Conservation (phyloP, 441 rosid species). For the Eutrema salsugineum region DNA sequence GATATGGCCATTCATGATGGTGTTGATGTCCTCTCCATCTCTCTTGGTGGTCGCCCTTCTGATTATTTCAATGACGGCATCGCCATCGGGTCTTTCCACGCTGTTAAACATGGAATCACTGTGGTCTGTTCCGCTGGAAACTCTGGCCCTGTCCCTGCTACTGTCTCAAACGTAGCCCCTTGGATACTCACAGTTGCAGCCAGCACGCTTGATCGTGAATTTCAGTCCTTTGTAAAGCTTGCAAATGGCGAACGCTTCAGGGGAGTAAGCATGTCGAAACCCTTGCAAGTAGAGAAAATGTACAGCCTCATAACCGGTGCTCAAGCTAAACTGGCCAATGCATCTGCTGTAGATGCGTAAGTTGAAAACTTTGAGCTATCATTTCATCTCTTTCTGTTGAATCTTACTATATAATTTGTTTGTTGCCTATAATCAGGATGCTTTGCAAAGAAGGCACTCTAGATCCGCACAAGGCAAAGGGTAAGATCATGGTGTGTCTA, state of each 20-base stretch:
- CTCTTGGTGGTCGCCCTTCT: conserved; percentile 42
- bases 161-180: conserved; percentile 7
- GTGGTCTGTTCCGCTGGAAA: conserved; percentile 15
- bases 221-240: conserved; percentile 37
- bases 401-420: neutral
- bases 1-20: conserved; percentile 68
- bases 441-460: neutral
- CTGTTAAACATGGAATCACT: conserved; percentile 8
- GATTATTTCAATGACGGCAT: neutral
- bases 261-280: conserved; percentile 37
- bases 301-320: conserved; percentile 2
- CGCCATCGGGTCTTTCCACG: conserved; percentile 7
- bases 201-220: conserved; percentile 24
- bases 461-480: conserved; percentile 7
- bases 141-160: neutral
- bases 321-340: conserved; percentile 8
- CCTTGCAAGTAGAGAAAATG: conserved; percentile 18
- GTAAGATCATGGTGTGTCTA: conserved; percentile 8
- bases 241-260: conserved; percentile 30
- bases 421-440: neutral
- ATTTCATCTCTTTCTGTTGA: neutral
- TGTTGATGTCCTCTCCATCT: conserved; percentile 63
- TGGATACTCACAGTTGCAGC: conserved; percentile 10
- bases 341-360: conserved; percentile 5
- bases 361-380: neutral